phyloP scores from a whole-genome alignment of 805 yeast species.

The Saccharomycopsis sp. region DNA sequence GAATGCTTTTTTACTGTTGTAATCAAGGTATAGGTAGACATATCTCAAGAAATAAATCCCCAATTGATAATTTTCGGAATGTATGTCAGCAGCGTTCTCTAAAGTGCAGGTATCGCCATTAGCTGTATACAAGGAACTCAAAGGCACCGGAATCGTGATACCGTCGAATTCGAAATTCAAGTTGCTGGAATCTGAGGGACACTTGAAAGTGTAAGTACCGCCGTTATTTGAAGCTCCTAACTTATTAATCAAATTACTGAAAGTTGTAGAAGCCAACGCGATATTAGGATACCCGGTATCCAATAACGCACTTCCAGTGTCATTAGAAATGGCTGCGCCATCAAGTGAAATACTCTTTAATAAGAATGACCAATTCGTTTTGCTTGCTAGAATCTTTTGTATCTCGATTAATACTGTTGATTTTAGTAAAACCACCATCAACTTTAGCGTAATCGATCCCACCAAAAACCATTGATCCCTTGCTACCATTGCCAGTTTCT shows the following conservation, averaged over 20 bases:
- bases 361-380: conserved; percentile 1
- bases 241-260: neutral
- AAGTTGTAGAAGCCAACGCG: neutral
- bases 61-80: neutral
- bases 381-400: conserved; percentile 2
- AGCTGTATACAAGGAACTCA: neutral
- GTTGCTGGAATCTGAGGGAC: neutral
- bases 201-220: neutral
- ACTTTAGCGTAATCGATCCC: conserved; percentile 4
- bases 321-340: neutral
- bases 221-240: neutral
- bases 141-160: neutral
- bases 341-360: neutral
- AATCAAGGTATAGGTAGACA: conserved; percentile 6
- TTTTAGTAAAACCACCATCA: neutral
- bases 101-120: conserved; percentile 4
- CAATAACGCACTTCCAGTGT: neutral
- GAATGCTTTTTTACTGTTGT: conserved; percentile 1
- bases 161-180: conserved; percentile 3
- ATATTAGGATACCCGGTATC: conserved; percentile 11
- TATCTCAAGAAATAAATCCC: conserved; percentile 8
- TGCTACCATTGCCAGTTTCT: neutral
- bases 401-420: neutral
- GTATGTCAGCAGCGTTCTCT: neutral
- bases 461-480: conserved; percentile 2